Evolutionary conservation across 1,284 basidiomycete species (phyloP).

Genomic region (Apiotrichum laibachii): DNA sequence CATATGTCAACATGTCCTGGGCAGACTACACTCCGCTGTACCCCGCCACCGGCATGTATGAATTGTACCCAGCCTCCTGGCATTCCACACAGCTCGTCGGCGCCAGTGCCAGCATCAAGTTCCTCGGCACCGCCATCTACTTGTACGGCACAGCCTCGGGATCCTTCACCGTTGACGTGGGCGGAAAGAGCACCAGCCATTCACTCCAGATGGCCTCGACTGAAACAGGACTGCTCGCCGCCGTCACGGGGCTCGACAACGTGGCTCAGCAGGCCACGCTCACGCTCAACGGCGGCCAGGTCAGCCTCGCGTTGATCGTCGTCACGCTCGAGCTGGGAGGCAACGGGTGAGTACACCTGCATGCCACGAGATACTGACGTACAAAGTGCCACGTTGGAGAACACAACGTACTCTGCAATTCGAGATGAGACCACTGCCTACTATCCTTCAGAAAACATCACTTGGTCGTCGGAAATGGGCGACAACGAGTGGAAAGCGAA

Average conservation of each 20-base stretch:
- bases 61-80: background rate
- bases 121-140: slow-evolving; percentile 8
- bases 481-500: background rate
- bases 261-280: background rate
- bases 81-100: slow-evolving; percentile 1
- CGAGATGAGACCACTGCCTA: background rate
- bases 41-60: background rate
- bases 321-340: slow-evolving; percentile 6
- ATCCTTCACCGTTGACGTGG: background rate
- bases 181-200: background rate
- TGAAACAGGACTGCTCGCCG: background rate
- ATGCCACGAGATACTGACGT: background rate
- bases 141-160: slow-evolving; percentile 4
- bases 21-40: background rate
- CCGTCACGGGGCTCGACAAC: background rate
- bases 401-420: background rate
- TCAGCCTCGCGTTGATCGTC: background rate
- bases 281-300: background rate
- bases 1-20: background rate
- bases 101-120: background rate
- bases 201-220: background rate
- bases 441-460: background rate
- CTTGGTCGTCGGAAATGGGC: background rate
- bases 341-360: background rate
- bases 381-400: background rate